A percentile compares a stretch with the other conserved stretches of the same genome.
Conservation (phyloP, 1,139 yeast species). For the Scheffersomyces segobiensis region DNA sequence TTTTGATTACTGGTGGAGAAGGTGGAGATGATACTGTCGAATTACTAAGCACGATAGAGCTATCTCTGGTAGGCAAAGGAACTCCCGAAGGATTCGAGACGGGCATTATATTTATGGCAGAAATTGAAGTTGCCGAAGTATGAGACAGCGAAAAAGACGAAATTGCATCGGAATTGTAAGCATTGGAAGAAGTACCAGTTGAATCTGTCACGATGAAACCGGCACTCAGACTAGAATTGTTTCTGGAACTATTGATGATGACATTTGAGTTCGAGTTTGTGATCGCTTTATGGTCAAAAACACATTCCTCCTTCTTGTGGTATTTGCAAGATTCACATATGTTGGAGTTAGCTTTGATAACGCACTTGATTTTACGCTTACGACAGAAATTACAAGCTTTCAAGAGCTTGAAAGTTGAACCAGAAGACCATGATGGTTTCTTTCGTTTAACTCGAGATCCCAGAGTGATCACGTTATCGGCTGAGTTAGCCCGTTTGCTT, state of each 20-base stretch:
- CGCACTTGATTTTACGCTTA: conserved; percentile 20
- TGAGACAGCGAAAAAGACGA: neutral
- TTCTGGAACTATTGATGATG: neutral
- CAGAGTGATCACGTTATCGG: neutral
- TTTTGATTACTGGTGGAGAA: neutral
- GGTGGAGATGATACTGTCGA: neutral
- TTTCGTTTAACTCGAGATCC: neutral
- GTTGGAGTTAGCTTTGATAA: conserved; percentile 6
- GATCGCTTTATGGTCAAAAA: conserved; percentile 19
- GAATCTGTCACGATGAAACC: neutral
- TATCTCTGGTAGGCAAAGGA: neutral
- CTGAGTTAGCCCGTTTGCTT: neutral
- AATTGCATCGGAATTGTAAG: neutral
- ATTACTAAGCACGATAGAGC: neutral
- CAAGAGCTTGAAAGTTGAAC: conserved; percentile 1
- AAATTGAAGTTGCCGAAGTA: neutral
- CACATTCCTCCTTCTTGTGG: conserved; percentile 14
- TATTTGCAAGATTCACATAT: conserved; percentile 18
- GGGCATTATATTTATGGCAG: neutral
- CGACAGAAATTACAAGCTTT: conserved; percentile 4
- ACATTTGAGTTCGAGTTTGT: neutral
- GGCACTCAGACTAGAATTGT: neutral
- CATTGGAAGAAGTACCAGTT: neutral
- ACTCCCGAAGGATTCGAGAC: neutral
- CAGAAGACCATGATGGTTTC: neutral